phyloP scores from a whole-genome alignment of 495 filamentous ascomycete species.

The Hyaloscypha variabilis region DNA sequence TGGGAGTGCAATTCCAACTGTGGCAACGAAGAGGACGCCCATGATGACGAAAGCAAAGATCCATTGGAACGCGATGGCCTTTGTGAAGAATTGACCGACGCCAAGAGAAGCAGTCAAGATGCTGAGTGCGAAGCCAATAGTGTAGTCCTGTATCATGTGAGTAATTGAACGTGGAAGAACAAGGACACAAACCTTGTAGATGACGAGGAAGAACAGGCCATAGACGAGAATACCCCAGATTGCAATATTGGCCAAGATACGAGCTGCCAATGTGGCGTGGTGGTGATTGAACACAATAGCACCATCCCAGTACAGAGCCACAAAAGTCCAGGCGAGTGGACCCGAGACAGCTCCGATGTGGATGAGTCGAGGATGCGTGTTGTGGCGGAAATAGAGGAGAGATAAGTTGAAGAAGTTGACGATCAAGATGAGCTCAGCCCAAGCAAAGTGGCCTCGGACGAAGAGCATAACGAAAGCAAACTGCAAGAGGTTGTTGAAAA shows the following conservation, averaged over 20 bases:
- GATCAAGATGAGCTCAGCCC: conserved; percentile 73
- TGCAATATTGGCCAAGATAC: conserved; percentile 81
- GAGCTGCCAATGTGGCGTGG: conserved; percentile 52
- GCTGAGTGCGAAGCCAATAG: conserved; percentile 77
- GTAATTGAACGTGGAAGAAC: neutral
- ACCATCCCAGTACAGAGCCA: conserved; percentile 85
- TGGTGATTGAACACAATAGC: conserved; percentile 69
- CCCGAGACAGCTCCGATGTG: conserved; percentile 74
- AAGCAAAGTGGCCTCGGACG: conserved; percentile 69
- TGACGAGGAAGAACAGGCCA: conserved; percentile 69
- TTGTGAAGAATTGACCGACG: conserved; percentile 70
- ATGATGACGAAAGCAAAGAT: conserved; percentile 89
- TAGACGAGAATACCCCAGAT: conserved; percentile 79
- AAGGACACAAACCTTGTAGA: conserved; percentile 53
- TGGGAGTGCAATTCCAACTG: conserved; percentile 64
- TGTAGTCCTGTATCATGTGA: conserved; percentile 60
- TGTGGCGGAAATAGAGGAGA: conserved; percentile 78
- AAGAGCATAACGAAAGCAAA: conserved; percentile 82
- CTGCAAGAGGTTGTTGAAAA: conserved; percentile 78
- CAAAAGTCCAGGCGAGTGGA: conserved; percentile 81
- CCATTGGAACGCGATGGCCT: conserved; percentile 81
- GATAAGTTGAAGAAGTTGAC: conserved; percentile 81
- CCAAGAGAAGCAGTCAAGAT: conserved; percentile 75
- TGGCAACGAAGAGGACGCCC: conserved; percentile 67
- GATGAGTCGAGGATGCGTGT: conserved; percentile 64